A percentile compares a stretch with the other conserved stretches of the same genome.
These are phyloP conservation scores for Parastagonospora nodorum DNA, from an alignment of 2,329 filamentous ascomycete species.

Conservation along the genomic window DNA sequence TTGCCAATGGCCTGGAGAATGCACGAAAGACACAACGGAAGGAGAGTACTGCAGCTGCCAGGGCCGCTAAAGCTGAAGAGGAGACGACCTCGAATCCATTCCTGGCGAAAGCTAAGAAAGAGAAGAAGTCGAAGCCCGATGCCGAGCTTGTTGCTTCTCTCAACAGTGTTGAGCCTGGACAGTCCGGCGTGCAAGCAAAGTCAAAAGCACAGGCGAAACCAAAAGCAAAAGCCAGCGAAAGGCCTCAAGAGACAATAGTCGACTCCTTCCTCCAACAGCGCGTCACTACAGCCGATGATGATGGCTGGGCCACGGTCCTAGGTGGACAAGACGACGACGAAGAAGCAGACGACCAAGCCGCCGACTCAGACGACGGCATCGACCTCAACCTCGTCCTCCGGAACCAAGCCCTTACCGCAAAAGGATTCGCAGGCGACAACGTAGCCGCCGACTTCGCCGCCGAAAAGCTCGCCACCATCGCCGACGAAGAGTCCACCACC, in stretches of 20 bases:
- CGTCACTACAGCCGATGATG: slow-evolving; percentile 43
- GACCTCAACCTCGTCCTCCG: slow-evolving; percentile 48
- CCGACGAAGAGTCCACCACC: slow-evolving; percentile 81
- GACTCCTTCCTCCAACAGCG: slow-evolving; percentile 39
- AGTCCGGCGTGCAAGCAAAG: slow-evolving; percentile 7
- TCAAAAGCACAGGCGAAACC: slow-evolving; percentile 23
- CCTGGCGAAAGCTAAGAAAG: slow-evolving; percentile 37
- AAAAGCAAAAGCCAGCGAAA: slow-evolving; percentile 18
- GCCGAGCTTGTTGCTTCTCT: slow-evolving; percentile 17
- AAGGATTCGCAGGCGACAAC: slow-evolving; percentile 85
- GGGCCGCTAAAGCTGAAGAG: slow-evolving; percentile 8
- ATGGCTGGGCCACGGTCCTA: slow-evolving; percentile 53
- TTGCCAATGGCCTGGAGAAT: slow-evolving; percentile 19
- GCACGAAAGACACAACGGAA: slow-evolving; percentile 5
- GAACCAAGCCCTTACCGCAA: slow-evolving; percentile 72
- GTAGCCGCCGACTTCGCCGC: slow-evolving; percentile 78
- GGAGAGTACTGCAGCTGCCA: not conserved
- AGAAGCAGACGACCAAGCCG: slow-evolving; percentile 29
- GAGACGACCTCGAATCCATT: slow-evolving; percentile 35
- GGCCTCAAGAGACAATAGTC: slow-evolving; percentile 19
- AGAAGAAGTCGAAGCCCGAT: slow-evolving; percentile 24
- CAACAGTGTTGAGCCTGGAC: slow-evolving; percentile 11
- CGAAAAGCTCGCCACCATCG: slow-evolving; percentile 74
- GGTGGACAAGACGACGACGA: slow-evolving; percentile 41
- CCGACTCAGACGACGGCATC: slow-evolving; percentile 47